phyloP scores from a whole-genome alignment of 768 basidiomycete genomes.

The Lactarius hatsudake region DNA sequence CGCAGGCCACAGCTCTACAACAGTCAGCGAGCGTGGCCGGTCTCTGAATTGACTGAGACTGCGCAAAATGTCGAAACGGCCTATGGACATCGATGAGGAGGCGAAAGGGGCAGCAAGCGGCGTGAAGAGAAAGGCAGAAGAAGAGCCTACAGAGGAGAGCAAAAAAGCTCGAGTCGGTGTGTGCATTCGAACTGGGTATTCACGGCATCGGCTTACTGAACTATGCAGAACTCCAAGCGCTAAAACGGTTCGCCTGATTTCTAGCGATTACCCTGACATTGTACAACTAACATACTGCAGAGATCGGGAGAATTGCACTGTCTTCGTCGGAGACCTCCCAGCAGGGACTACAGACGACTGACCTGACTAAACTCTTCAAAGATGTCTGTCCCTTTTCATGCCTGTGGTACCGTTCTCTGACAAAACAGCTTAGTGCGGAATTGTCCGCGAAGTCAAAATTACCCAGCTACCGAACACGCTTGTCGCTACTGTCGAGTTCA shows the following conservation, averaged over 20 bases:
- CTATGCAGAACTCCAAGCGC: constrained; percentile 41
- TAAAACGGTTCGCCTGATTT: constrained; percentile 54
- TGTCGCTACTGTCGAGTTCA: constrained; percentile 90
- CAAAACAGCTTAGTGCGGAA: constrained; percentile 64
- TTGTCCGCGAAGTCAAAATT: constrained; percentile 80
- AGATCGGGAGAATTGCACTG: constrained; percentile 93
- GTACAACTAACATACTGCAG: constrained; percentile 39
- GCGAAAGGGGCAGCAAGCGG: constrained; percentile 41
- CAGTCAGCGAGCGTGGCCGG: constrained; percentile 38
- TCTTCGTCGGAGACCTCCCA: constrained; percentile 78
- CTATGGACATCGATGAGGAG: constrained; percentile 45
- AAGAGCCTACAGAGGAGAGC: constrained; percentile 40
- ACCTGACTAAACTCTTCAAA: constrained; percentile 73
- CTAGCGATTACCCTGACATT: constrained; percentile 13
- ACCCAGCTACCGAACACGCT: constrained; percentile 53
- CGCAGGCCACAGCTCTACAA: constrained; percentile 44
- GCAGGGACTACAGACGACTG: constrained; percentile 54
- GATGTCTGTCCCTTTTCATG: constrained; percentile 54
- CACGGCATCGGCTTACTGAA: constrained; percentile 3
- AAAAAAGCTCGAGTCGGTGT: constrained; percentile 66
- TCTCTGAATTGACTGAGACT: constrained; percentile 28
- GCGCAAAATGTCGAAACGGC: constrained; percentile 23
- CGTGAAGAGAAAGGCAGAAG: constrained; percentile 65
- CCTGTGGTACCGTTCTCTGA: constrained; percentile 24
- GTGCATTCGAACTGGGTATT: constrained; percentile 28